Evolutionary conservation across 305 asterid genomes (phyloP).

Genomic region (Fraxinus albicans): DNA sequence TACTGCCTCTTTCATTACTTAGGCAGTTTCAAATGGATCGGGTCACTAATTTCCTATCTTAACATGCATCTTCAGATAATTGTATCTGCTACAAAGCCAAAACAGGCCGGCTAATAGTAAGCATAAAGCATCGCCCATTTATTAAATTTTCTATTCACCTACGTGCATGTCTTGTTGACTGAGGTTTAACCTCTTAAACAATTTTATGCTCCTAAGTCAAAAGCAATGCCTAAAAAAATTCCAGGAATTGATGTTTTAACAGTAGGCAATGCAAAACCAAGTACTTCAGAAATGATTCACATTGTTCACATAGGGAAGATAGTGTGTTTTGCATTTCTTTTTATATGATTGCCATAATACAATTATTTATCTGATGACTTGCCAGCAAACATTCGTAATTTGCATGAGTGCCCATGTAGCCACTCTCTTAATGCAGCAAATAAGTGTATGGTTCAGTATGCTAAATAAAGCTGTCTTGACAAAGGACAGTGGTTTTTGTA

Average conservation of each 20-base stretch:
- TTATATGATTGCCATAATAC: neutral
- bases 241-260: neutral
- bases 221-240: neutral
- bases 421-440: constrained; percentile 11
- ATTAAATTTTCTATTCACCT: neutral
- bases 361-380: neutral
- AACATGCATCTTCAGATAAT: constrained; percentile 19
- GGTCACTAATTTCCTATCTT: constrained; percentile 15
- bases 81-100: neutral
- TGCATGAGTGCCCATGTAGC: neutral
- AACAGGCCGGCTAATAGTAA: neutral
- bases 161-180: neutral
- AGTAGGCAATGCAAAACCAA: constrained; percentile 15
- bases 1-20: neutral
- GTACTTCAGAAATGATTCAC: constrained; percentile 1
- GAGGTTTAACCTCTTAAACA: constrained; percentile 2
- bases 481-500: constrained; percentile 18
- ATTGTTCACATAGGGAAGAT: neutral
- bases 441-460: constrained; percentile 1
- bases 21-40: neutral
- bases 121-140: neutral
- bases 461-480: constrained; percentile 14
- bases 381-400: neutral
- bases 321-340: neutral
- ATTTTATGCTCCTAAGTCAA: neutral